Evolutionary conservation across 2,329 filamentous ascomycete species (phyloP).

Genomic region (Trichoderma citrinoviride): DNA sequence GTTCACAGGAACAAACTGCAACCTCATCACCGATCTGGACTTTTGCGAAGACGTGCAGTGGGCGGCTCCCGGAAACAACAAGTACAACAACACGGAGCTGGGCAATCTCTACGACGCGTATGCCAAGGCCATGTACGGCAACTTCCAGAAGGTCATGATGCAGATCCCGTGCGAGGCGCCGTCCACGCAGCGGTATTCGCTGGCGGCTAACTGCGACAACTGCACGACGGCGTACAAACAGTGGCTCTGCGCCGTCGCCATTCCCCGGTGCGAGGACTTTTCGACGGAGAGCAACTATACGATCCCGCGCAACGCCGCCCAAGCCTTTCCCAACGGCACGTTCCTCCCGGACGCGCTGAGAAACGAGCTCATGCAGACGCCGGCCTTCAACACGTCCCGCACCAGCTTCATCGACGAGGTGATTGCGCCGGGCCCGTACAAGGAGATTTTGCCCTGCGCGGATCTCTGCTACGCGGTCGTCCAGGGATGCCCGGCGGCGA

Average conservation of each 20-base stretch:
- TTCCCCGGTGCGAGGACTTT: constrained; percentile 90
- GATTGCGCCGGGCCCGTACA: constrained; percentile 84
- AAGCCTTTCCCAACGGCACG: constrained; percentile 69
- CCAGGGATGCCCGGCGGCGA: constrained; percentile 72
- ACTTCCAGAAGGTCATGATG: constrained; percentile 77
- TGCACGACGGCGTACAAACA: constrained; percentile 81
- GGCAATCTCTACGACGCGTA: constrained; percentile 74
- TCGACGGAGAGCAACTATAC: constrained; percentile 48
- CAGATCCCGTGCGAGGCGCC: constrained; percentile 83
- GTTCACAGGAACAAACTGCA: constrained; percentile 71
- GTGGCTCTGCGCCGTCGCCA: constrained; percentile 92
- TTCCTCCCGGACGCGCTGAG: constrained; percentile 41
- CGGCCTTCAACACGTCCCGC: constrained; percentile 51
- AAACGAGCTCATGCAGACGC: constrained; percentile 26
- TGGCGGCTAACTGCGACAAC: constrained; percentile 71
- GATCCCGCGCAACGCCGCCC: constrained; percentile 64
- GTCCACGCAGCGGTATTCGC: constrained; percentile 72
- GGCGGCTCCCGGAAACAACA: constrained; percentile 79
- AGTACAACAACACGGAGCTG: constrained; percentile 60
- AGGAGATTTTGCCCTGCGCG: constrained; percentile 84
- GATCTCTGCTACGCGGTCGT: constrained; percentile 86
- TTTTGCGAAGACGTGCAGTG: constrained; percentile 90
- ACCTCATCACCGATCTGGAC: constrained; percentile 78
- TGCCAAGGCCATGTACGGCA: constrained; percentile 65
- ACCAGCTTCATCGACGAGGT: constrained; percentile 68